Evolutionary conservation across 352 stramenopile species (phyloP), one percentile per base, ranked within the genome.

Genomic region (Blastocystis sp.): DNA sequence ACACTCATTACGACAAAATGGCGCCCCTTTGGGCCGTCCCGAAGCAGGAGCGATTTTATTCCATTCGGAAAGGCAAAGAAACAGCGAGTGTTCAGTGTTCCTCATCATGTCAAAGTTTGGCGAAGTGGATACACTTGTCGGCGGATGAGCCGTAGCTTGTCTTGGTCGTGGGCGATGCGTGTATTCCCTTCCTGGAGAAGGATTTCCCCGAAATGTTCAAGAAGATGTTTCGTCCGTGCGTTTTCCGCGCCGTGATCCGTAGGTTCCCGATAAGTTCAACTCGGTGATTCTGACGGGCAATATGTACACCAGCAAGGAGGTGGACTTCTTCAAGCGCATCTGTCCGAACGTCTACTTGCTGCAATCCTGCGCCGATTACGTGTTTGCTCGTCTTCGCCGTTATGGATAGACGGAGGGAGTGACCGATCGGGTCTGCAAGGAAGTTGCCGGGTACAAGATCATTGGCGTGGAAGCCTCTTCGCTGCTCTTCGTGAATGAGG

Each of bases 251-350:
- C 19, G 56, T 84, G 11, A 53, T 28, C 60, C 38, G 1, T 56
- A 84, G 74, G 66, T 88, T 34, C 78, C 78, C 5, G 78, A 52
- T 10, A 88, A 88, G 52, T 88, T 88, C 38, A 88, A 78, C n/a
- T 61, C 79, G 59, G 23, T 69, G 7, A 14, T 88, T 23, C 45
- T 76, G 1, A 79, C 78, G 21, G 78, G 78, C 10, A 71, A 71
- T 59, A 61, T 88, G 17, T 88, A 23, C 19, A 88, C 78, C n/a
- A 34, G 40, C 9, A 28, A 34, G 34, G 64, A 71, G 14, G 28
- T 88, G 9, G 23, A 61, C 40, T 60, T 76, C 19, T 77, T 88
- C 56, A 74, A 78, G 59, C 43, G 11, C 1, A 64, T 88, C 7
- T 79, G 78, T 61, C 21, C 62, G 19, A 61, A 88, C 66, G 53